Percentiles rank a stretch among this genome's conserved stretches.
phyloP scores from a whole-genome alignment of 208 protist genomes.

The Angomonas deanei region DNA sequence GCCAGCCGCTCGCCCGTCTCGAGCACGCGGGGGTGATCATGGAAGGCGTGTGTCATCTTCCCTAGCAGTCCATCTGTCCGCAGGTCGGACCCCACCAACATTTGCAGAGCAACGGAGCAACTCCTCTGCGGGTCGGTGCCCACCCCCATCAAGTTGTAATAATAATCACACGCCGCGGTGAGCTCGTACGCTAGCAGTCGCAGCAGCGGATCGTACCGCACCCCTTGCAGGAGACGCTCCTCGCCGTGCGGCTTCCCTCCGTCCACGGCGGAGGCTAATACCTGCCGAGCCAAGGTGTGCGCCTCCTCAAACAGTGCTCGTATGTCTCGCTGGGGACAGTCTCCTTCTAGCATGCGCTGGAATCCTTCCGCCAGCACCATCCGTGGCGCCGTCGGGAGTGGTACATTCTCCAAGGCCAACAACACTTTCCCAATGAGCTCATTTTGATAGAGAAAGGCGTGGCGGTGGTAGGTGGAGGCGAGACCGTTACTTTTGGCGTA shows the following conservation, averaged over 20 bases:
- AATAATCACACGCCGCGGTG: conserved; percentile 59
- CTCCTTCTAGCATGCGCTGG: conserved; percentile 67
- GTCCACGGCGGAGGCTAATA: conserved; percentile 32
- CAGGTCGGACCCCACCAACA: conserved; percentile 64
- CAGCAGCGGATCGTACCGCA: conserved; percentile 39
- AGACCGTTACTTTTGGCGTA: conserved; percentile 51
- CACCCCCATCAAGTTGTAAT: conserved; percentile 54
- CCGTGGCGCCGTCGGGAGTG: conserved; percentile 63
- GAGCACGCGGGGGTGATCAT: conserved; percentile 31
- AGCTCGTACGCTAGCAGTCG: conserved; percentile 77
- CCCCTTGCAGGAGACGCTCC: conserved; percentile 22
- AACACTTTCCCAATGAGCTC: conserved; percentile 51
- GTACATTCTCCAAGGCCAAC: conserved; percentile 55
- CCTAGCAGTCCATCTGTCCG: conserved; percentile 51
- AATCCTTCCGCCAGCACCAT: conserved; percentile 82
- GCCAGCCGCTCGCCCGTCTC: conserved; percentile 38
- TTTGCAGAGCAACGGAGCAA: conserved; percentile 50
- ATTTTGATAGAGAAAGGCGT: conserved; percentile 71
- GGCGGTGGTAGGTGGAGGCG: conserved; percentile 44
- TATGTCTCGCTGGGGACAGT: conserved; percentile 63
- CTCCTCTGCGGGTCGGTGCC: conserved; percentile 28
- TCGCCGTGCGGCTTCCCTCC: conserved; percentile 12
- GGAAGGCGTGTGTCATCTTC: conserved; percentile 44
- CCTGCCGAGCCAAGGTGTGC: conserved; percentile 43
- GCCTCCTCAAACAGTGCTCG: conserved; percentile 73